A percentile compares a stretch with the other conserved stretches of the same genome.
phyloP scores from a whole-genome alignment of 345 rosid species.

The Ceriops tagal region DNA sequence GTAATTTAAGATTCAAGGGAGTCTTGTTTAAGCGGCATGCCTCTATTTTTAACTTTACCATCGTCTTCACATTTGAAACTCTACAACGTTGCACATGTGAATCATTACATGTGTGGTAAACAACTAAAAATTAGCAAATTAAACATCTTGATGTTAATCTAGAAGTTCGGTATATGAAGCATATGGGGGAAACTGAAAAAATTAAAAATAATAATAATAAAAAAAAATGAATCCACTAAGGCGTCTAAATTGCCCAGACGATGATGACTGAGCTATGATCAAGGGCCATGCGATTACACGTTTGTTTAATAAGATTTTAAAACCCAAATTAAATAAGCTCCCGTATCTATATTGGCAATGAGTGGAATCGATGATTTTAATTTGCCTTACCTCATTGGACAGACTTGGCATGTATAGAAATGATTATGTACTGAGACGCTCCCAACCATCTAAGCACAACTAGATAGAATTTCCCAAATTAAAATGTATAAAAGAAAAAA shows the following conservation, averaged over 20 bases:
- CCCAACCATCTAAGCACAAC: constrained; percentile 22
- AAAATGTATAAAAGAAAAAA: not conserved
- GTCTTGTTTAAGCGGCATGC: no score
- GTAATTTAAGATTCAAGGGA: no score
- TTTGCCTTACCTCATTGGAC: constrained; percentile 19
- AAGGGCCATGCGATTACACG: not conserved
- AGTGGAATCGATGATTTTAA: constrained; percentile 29
- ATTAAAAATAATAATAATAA: not conserved
- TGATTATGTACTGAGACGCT: constrained; percentile 21
- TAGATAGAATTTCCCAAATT: constrained; percentile 5
- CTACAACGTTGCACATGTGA: no score
- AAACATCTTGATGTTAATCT: no score
- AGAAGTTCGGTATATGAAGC: no score
- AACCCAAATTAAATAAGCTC: not conserved
- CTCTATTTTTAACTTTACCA: no score
- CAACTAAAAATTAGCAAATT: no score
- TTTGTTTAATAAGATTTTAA: constrained; percentile 3
- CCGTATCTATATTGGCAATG: constrained; percentile 3
- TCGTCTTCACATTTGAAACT: no score
- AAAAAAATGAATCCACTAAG: not conserved
- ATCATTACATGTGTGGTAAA: no score
- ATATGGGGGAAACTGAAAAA: not conserved
- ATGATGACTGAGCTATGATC: constrained; percentile 2
- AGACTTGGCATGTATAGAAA: constrained; percentile 8
- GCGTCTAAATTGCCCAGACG: not conserved